A percentile compares a stretch with the other conserved stretches of the same genome.
These are phyloP conservation scores for Nicotiana paniculata DNA, from an alignment of 257 asterid species.

Conservation along the genomic window DNA sequence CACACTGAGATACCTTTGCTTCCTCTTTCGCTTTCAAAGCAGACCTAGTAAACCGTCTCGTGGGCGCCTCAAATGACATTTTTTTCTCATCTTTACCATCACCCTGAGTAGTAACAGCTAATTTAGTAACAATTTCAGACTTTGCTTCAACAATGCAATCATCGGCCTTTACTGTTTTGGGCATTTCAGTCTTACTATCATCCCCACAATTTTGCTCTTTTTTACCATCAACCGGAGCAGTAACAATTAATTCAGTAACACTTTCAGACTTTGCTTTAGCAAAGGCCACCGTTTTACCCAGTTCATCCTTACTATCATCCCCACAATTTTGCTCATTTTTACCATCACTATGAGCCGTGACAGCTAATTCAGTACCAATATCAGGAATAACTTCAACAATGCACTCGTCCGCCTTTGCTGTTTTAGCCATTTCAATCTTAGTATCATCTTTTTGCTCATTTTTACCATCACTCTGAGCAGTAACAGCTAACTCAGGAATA, in stretches of 20 bases:
- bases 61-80: conserved; percentile 23
- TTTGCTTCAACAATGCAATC: neutral
- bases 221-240: neutral
- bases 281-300: neutral
- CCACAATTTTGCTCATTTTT: neutral
- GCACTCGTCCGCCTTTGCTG: neutral
- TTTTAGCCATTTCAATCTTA: neutral
- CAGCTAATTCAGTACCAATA: neutral
- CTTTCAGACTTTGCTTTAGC: neutral
- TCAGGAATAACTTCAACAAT: neutral
- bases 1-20: conserved; percentile 16
- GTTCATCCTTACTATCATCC: neutral
- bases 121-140: neutral
- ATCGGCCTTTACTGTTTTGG: neutral
- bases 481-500: neutral
- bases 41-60: conserved; percentile 59
- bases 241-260: neutral
- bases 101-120: conserved; percentile 8
- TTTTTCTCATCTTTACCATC: conserved; percentile 25
- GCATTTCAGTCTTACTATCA: neutral
- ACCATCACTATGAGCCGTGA: neutral
- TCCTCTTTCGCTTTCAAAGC: conserved; percentile 32
- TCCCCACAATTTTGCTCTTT: conserved; percentile 8
- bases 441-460: neutral
- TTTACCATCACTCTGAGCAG: neutral